Evolutionary conservation across 176 grass and related monocot genomes (phyloP).

Genomic region (Chrysopogon serrulatus): DNA sequence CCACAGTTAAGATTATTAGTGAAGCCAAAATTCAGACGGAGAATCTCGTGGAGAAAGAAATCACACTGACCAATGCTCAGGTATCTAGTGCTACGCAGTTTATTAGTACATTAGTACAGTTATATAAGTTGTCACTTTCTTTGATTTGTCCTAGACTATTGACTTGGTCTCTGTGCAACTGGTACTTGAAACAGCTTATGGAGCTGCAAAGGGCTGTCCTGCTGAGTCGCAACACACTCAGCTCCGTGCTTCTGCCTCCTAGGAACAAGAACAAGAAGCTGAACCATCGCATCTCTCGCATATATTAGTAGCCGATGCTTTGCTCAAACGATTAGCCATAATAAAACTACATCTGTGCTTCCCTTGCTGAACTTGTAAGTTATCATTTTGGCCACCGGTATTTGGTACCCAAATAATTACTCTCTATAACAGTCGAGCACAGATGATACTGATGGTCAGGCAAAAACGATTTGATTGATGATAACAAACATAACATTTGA

Average conservation of each 20-base stretch:
- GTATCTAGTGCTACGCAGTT: background rate
- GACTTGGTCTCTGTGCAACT: background rate
- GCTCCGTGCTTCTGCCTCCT: background rate
- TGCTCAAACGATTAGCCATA: background rate
- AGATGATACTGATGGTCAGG: too few relatives aligned
- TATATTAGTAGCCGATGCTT: background rate
- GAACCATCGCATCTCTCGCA: background rate
- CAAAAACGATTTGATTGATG: too few relatives aligned
- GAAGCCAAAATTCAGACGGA: background rate
- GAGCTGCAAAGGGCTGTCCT: background rate
- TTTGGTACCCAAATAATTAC: too few relatives aligned
- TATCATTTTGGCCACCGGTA: too few relatives aligned
- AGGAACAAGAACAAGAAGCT: background rate
- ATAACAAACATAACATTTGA: too few relatives aligned
- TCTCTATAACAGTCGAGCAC: too few relatives aligned
- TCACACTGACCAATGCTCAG: background rate
- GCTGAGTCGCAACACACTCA: background rate
- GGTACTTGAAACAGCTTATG: background rate
- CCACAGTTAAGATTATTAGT: background rate
- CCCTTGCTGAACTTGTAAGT: too few relatives aligned
- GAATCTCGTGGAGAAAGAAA: conserved; percentile 20
- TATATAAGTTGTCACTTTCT: background rate
- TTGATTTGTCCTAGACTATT: background rate
- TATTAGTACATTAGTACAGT: background rate
- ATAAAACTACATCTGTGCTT: too few relatives aligned